These are phyloP conservation scores for Parafenestella ontariensis DNA, from an alignment of 2,329 filamentous ascomycete species.

Conservation along the genomic window DNA sequence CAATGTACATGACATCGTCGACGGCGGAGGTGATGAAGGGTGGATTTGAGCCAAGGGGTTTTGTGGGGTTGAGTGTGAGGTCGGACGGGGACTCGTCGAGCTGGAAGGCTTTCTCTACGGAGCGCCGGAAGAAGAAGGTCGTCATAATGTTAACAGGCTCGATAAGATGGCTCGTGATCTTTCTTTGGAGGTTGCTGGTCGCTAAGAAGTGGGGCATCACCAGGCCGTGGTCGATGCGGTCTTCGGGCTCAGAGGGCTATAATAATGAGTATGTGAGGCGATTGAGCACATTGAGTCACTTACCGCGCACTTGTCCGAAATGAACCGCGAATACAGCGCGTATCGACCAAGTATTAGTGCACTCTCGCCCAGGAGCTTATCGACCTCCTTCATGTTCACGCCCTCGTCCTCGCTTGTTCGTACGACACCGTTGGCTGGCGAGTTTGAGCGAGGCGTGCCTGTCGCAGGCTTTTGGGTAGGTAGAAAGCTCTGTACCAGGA, in stretches of 20 bases:
- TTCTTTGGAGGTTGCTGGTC: constrained; percentile 80
- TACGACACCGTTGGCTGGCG: constrained; percentile 68
- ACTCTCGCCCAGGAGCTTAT: constrained; percentile 84
- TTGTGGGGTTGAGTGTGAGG: constrained; percentile 76
- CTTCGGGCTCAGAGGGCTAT: constrained; percentile 54
- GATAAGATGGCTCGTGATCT: constrained; percentile 76
- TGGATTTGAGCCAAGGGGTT: constrained; percentile 74
- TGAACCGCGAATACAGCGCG: constrained; percentile 89
- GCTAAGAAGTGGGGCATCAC: constrained; percentile 75
- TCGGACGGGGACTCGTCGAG: constrained; percentile 86
- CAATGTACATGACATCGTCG: constrained; percentile 99
- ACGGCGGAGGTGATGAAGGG: constrained; percentile 95
- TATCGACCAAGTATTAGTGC: constrained; percentile 91
- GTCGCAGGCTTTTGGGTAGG: constrained; percentile 69
- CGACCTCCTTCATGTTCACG: constrained; percentile 96
- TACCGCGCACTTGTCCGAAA: constrained; percentile 85
- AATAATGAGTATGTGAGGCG: constrained; percentile 18
- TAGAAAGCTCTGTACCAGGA: constrained; percentile 92
- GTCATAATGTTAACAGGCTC: constrained; percentile 90
- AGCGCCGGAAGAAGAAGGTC: constrained; percentile 94
- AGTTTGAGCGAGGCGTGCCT: constrained; percentile 73
- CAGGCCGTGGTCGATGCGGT: constrained; percentile 62
- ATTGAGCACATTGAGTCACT: constrained; percentile 40
- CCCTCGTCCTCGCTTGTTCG: constrained; percentile 84
- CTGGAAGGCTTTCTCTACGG: constrained; percentile 97